Conservation (phyloP, 441 rosid species). For the Aquilaria agallochum region DNA sequence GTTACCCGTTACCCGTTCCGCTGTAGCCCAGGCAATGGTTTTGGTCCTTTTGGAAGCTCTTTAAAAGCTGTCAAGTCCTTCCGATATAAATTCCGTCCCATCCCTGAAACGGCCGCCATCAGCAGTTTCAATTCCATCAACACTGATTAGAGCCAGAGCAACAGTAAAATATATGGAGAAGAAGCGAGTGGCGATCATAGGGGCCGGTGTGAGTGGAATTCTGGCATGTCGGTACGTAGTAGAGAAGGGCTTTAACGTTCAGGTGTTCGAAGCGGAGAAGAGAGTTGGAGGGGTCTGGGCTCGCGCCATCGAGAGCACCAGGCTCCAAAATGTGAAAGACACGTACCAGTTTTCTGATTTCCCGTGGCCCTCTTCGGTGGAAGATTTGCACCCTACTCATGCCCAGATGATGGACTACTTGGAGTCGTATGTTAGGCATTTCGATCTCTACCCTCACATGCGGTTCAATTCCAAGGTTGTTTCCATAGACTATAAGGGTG, state of each 20-base stretch:
- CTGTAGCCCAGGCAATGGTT: too few species aligned
- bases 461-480: conserved; percentile 20
- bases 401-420: conserved; percentile 17
- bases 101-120: too few species aligned
- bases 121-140: too few species aligned
- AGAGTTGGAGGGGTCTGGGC: conserved; percentile 26
- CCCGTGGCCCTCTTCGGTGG: conserved; percentile 19
- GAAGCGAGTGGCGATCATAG: conserved; percentile 20
- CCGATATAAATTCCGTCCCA: too few species aligned
- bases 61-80: too few species aligned
- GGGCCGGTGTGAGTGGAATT: conserved; percentile 28
- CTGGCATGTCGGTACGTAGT: conserved; percentile 19
- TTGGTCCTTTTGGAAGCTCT: too few species aligned
- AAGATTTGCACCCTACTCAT: conserved; percentile 21
- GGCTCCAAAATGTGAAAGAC: conserved; percentile 20
- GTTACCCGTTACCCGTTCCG: too few species aligned
- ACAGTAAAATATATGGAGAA: neutral
- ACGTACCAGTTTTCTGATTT: conserved; percentile 28
- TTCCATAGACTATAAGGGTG: conserved; percentile 11
- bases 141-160: too few species aligned
- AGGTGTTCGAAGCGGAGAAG: conserved; percentile 18
- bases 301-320: conserved; percentile 16
- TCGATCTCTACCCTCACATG: conserved; percentile 21
- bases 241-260: conserved; percentile 16
- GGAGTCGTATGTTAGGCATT: conserved; percentile 18